These are phyloP conservation scores for Saturnispora serradocipensis DNA, from an alignment of 805 yeast species.

Conservation along the genomic window DNA sequence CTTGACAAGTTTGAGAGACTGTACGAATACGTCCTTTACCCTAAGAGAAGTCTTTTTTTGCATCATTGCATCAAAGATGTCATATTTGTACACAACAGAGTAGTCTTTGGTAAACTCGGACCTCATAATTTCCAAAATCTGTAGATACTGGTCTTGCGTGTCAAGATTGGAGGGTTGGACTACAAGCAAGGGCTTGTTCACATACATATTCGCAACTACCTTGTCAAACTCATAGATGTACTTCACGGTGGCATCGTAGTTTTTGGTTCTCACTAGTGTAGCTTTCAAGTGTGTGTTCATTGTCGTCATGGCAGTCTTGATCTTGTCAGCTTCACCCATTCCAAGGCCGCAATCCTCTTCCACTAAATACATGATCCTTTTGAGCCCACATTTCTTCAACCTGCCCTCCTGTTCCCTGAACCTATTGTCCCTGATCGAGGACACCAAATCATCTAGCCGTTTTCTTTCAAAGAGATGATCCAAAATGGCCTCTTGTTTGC, in stretches of 20 bases:
- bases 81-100: conserved; percentile 39
- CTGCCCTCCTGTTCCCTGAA: conserved; percentile 81
- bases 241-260: conserved; percentile 64
- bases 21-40: conserved; percentile 63
- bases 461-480: conserved; percentile 88
- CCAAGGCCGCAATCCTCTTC: conserved; percentile 59
- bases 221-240: conserved; percentile 45
- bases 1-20: conserved; percentile 66
- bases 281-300: conserved; percentile 59
- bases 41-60: conserved; percentile 65
- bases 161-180: conserved; percentile 41
- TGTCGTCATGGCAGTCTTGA: conserved; percentile 68
- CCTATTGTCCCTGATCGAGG: conserved; percentile 81
- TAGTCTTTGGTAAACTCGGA: conserved; percentile 10
- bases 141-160: conserved; percentile 42
- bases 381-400: conserved; percentile 57
- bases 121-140: conserved; percentile 35
- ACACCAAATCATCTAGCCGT: conserved; percentile 74
- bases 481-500: conserved; percentile 56
- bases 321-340: conserved; percentile 47
- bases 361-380: conserved; percentile 62
- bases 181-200: conserved; percentile 34
- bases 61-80: conserved; percentile 55
- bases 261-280: conserved; percentile 56
- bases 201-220: conserved; percentile 33